Percentiles rank a stretch among this genome's conserved stretches.
Conservation (phyloP, 2,329 filamentous ascomycete genomes). For the Colletotrichum viniferum region DNA sequence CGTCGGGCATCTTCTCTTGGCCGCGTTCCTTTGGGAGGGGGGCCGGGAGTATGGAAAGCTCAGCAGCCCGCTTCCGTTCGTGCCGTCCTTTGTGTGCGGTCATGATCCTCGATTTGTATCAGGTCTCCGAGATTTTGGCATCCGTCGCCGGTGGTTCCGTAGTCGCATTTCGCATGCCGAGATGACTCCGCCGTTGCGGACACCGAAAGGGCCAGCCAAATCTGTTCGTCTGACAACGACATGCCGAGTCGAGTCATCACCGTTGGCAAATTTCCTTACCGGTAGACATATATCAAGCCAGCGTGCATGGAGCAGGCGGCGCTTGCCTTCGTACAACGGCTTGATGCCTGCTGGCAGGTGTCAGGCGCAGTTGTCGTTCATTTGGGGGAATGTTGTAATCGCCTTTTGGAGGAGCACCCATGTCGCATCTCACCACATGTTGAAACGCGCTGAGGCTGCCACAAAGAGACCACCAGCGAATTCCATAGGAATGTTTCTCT, state of each 20-base stretch:
- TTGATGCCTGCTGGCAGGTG: background rate
- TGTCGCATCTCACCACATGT: background rate
- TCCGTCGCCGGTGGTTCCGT: constrained; percentile 3
- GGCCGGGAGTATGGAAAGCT: background rate
- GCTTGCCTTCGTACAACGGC: background rate
- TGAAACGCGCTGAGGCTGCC: background rate
- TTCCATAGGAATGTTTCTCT: background rate
- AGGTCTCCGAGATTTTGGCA: background rate
- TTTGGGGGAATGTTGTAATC: background rate
- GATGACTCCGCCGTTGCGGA: background rate
- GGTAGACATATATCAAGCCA: background rate
- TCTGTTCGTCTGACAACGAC: background rate
- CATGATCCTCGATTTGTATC: background rate
- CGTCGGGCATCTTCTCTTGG: background rate
- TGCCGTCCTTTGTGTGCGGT: background rate
- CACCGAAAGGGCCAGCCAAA: background rate
- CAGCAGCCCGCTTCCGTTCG: background rate
- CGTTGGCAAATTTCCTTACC: background rate
- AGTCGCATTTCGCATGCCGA: background rate
- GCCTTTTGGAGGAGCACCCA: background rate
- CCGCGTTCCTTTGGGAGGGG: background rate
- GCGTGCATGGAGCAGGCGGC: background rate
- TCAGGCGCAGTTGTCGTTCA: background rate
- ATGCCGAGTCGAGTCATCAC: background rate
- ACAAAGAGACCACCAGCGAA: background rate